Conservation (phyloP, 768 basidiomycete species). For the Podaxis sp. region DNA sequence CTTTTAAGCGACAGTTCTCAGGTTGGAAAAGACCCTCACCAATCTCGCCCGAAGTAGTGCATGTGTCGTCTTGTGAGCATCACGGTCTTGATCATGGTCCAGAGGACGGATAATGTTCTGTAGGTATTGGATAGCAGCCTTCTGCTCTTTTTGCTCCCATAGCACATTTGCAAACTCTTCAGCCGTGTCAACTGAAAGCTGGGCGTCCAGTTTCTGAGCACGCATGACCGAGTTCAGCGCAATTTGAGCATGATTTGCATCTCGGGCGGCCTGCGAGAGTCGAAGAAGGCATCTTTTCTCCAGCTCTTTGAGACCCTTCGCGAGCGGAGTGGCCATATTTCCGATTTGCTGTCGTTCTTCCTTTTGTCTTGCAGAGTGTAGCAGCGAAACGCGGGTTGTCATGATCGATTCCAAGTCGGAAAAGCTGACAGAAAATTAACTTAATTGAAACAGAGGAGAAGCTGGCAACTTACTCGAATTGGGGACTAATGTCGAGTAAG, state of each 20-base stretch:
- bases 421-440: slow-evolving; percentile 52
- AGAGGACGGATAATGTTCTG: slow-evolving; percentile 33
- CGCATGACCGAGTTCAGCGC: slow-evolving; percentile 83
- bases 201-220: slow-evolving; percentile 61
- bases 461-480: slow-evolving; percentile 62
- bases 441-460: neutral
- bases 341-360: slow-evolving; percentile 81
- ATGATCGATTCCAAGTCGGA: slow-evolving; percentile 71
- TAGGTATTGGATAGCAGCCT: slow-evolving; percentile 75
- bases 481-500: slow-evolving; percentile 47
- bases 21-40: slow-evolving; percentile 39
- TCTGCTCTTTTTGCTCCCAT: slow-evolving; percentile 86
- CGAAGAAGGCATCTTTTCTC: slow-evolving; percentile 72
- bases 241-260: slow-evolving; percentile 68
- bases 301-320: slow-evolving; percentile 47
- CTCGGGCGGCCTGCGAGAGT: slow-evolving; percentile 71
- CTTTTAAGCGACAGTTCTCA: neutral
- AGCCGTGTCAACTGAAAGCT: slow-evolving; percentile 50
- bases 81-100: slow-evolving; percentile 1
- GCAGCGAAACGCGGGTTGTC: slow-evolving; percentile 79
- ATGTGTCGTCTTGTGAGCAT: slow-evolving; percentile 30
- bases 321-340: slow-evolving; percentile 55
- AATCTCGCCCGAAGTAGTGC: slow-evolving; percentile 55
- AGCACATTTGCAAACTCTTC: slow-evolving; percentile 89
- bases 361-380: slow-evolving; percentile 66